phyloP scores from a whole-genome alignment of 345 rosid genomes.

The Bruguiera parviflora region DNA sequence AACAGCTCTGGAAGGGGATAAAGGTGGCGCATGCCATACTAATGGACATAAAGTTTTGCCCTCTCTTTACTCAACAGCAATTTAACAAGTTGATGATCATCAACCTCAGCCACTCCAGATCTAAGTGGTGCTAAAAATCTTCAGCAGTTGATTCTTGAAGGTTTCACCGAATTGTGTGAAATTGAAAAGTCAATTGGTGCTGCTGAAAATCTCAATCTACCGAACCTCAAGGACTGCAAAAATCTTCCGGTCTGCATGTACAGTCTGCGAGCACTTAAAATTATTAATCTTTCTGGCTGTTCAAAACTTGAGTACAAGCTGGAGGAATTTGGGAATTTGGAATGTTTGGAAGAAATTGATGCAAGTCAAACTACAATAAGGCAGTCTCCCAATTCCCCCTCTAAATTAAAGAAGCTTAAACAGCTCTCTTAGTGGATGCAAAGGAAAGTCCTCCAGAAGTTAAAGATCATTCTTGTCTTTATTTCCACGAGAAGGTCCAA shows the following conservation, averaged over 20 bases:
- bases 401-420: slow-evolving; percentile 10
- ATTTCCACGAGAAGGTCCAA: not conserved
- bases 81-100: slow-evolving; percentile 8
- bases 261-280: slow-evolving; percentile 6
- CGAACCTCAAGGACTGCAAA: slow-evolving; percentile 21
- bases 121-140: slow-evolving; percentile 1
- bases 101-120: slow-evolving; percentile 14
- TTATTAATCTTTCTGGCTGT: slow-evolving; percentile 7
- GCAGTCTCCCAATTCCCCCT: slow-evolving; percentile 1
- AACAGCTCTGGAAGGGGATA: too few relatives aligned
- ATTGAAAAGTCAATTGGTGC: not conserved
- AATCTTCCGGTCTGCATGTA: slow-evolving; percentile 9
- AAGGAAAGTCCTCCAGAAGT: not conserved
- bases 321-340: slow-evolving; percentile 3
- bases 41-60: too few relatives aligned
- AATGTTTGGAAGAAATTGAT: slow-evolving; percentile 9
- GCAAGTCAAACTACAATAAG: slow-evolving; percentile 9
- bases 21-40: too few relatives aligned
- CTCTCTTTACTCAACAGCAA: slow-evolving; percentile 2
- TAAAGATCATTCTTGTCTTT: not conserved
- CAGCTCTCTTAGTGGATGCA: slow-evolving; percentile 8
- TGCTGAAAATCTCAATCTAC: not conserved
- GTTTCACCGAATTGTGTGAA: slow-evolving; percentile 6
- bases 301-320: slow-evolving; percentile 4
- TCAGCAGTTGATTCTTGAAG: slow-evolving; percentile 4